These are phyloP conservation scores for Macrotyloma uniflorum DNA, from an alignment of 306 rosid genomes.

Conservation along the genomic window DNA sequence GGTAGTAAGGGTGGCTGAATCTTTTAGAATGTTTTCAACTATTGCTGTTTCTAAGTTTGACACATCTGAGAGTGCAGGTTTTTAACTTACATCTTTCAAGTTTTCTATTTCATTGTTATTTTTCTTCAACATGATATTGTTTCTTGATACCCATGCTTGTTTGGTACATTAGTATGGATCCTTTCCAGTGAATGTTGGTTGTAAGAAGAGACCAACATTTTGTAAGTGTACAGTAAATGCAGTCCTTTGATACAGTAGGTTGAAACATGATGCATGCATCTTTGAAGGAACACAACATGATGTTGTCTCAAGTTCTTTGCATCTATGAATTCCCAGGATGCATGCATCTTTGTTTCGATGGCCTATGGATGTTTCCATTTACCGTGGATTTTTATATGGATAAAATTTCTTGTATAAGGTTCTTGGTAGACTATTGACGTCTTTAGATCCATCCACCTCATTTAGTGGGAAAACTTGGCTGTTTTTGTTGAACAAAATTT, in stretches of 20 bases:
- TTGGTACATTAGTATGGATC: background rate
- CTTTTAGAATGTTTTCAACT: slow-evolving; percentile 80
- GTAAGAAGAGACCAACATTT: background rate
- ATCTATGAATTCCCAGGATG: background rate
- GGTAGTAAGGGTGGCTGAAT: slow-evolving; percentile 83
- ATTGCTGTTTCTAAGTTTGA: slow-evolving; percentile 64
- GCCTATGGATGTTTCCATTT: background rate
- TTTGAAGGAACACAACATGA: background rate
- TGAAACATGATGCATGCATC: slow-evolving; percentile 6
- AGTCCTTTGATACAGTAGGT: background rate
- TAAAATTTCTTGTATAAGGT: background rate
- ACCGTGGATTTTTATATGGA: background rate
- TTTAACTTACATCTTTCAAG: slow-evolving; percentile 22
- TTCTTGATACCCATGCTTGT: background rate
- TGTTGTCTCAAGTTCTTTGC: background rate
- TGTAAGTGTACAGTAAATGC: background rate
- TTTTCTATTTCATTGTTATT: background rate
- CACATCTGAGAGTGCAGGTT: slow-evolving; percentile 57
- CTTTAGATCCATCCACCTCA: background rate
- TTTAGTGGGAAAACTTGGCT: background rate
- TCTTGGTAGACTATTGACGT: background rate
- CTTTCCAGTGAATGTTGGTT: background rate
- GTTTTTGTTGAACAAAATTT: background rate
- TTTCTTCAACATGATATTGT: background rate
- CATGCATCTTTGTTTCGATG: background rate